phyloP scores from a whole-genome alignment of 345 rosid genomes.

The Murraya paniculata region DNA sequence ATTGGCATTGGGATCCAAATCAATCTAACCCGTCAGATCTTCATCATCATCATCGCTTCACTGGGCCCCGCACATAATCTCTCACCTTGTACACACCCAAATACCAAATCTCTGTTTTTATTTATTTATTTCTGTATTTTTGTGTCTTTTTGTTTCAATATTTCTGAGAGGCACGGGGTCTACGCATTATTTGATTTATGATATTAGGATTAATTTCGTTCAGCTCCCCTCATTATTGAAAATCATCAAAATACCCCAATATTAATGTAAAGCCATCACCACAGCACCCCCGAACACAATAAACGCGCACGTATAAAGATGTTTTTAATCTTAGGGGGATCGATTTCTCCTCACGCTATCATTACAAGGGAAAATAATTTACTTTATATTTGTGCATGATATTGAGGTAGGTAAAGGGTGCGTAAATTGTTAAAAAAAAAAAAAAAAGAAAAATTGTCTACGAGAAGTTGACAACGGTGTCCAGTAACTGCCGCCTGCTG shows the following conservation, averaged over 20 bases:
- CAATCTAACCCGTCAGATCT: slow-evolving; percentile 3
- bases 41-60: neutral
- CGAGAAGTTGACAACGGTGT: neutral
- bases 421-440: too few relatives aligned
- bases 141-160: neutral
- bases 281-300: neutral
- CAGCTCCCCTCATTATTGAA: neutral
- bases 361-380: too few relatives aligned
- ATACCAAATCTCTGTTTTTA: neutral
- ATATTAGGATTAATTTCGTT: neutral
- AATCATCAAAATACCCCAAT: too few relatives aligned
- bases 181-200: neutral
- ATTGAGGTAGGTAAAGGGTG: neutral
- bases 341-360: too few relatives aligned
- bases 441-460: neutral
- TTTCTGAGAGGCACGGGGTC: neutral
- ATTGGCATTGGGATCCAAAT: slow-evolving; percentile 4
- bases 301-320: neutral
- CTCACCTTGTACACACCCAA: neutral
- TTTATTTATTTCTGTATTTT: too few relatives aligned
- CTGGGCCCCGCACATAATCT: slow-evolving; percentile 5
- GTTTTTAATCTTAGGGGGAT: neutral
- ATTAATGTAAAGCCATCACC: neutral
- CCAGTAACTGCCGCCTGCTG: neutral
- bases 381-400: neutral